Evolutionary conservation across 2,329 filamentous ascomycete species (phyloP), one percentile per base, ranked within the genome.

Genomic region (Zarea fungicola): DNA sequence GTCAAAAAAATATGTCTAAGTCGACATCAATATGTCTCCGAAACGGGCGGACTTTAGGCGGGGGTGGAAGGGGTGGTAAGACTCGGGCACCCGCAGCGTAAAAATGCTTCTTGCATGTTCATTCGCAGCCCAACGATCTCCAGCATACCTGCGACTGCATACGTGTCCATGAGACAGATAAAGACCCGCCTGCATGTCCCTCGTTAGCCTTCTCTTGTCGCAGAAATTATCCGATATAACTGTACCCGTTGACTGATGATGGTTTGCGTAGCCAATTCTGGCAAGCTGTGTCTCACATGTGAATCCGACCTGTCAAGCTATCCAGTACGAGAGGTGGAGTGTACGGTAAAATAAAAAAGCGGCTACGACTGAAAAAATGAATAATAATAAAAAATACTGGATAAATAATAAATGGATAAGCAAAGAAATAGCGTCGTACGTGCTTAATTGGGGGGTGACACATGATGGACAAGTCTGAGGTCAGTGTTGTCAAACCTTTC

Each of bases 221-320:
- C n/a, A n/a, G 26, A 47, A 21, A 18, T 21, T 13, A 31, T 32
- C 11, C 26, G 44, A 47, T 14, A 47, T 37, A 10, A 19, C 21
- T n/a, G 35, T n/a, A 19, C 29, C 18, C 5, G 31, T 18, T 14
- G 10, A 14, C 9, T 36, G 22, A 37, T 45, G 13, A 14, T 36
- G 16, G 32, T 23, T 34, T 37, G 23, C 32, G 22, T 22, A 19
- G 16, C n/a, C 19, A 4, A 14, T 6, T 37, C 22, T 21, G 14
- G 29, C 16, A 21, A 16, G 16, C 14, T 28, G 44, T 36, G 26
- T 32, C 35, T 48, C 35, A 40, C 44, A 48, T 34, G 36, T 40
- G 11, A n/a, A 13, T 19, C 14, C 44, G 36, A 48, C 44, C 28
- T 11, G 44, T 48, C 44, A 41, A 41, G 36, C 44, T 48, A 26